Percentiles rank a stretch among this genome's conserved stretches.
Evolutionary conservation across 257 asterid species (phyloP).

Genomic region (Prunella vulgaris): DNA sequence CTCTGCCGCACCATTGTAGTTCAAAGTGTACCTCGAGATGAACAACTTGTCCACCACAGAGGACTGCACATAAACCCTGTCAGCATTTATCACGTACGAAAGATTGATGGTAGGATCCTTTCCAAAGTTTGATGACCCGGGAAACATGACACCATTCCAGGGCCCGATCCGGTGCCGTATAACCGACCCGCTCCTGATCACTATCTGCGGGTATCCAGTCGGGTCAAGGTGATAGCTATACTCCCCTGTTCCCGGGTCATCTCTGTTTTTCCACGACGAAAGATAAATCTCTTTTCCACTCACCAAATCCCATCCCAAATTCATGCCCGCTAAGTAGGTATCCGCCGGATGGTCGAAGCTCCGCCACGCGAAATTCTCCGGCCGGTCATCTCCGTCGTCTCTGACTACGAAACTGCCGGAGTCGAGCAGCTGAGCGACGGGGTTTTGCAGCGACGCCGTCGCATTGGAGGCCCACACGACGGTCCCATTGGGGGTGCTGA

Average conservation of each 20-base stretch:
- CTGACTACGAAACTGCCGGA: constrained; percentile 32
- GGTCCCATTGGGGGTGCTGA: constrained; percentile 3
- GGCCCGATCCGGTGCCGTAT: constrained; percentile 19
- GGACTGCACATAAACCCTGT: constrained; percentile 10
- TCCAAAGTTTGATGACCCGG: constrained; percentile 22
- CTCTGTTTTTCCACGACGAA: constrained; percentile 22
- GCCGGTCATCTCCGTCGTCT: neutral
- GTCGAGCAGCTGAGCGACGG: constrained; percentile 25
- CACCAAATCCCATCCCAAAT: constrained; percentile 15
- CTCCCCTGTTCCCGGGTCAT: constrained; percentile 22
- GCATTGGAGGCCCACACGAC: constrained; percentile 26
- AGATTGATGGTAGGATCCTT: constrained; percentile 16
- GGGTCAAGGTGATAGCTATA: constrained; percentile 15
- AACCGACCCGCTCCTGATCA: neutral
- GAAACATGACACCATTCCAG: constrained; percentile 28
- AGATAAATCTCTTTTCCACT: constrained; percentile 13
- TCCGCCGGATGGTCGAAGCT: constrained; percentile 28
- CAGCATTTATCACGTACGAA: constrained; percentile 7
- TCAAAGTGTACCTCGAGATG: constrained; percentile 13
- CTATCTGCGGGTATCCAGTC: constrained; percentile 25
- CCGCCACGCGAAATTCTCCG: constrained; percentile 21
- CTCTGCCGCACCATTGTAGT: constrained; percentile 4
- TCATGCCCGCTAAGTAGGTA: constrained; percentile 25
- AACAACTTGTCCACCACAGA: neutral
- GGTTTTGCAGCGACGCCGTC: neutral